Evolutionary conservation across 306 rosid genomes (phyloP).

Genomic region (Trifolium fragiferum): DNA sequence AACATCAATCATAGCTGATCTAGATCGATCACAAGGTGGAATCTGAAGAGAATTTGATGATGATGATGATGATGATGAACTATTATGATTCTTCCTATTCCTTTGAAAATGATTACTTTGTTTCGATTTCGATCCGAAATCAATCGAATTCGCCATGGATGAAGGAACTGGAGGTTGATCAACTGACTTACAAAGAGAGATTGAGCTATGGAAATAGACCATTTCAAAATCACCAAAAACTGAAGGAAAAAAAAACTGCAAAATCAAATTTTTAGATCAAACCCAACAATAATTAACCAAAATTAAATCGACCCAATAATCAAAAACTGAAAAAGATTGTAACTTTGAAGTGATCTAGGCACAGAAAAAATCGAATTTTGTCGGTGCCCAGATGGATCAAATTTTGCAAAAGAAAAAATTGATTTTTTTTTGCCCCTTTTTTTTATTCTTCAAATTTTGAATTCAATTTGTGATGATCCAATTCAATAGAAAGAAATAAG

Average conservation of each 20-base stretch:
- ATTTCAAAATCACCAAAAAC: constrained; percentile 57
- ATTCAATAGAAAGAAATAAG: constrained; percentile 9
- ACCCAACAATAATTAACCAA: constrained; percentile 38
- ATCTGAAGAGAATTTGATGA: constrained; percentile 56
- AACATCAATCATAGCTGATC: constrained; percentile 74
- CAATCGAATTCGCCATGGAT: constrained; percentile 64
- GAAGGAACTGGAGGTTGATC: constrained; percentile 58
- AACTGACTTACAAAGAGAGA: constrained; percentile 93
- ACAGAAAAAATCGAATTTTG: constrained; percentile 44
- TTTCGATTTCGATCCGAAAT: constrained; percentile 58
- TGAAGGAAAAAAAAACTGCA: neutral
- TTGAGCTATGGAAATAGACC: constrained; percentile 91
- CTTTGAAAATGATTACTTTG: constrained; percentile 43
- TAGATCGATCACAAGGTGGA: constrained; percentile 75
- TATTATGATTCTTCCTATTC: constrained; percentile 53
- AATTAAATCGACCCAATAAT: constrained; percentile 58
- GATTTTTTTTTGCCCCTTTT: too few relatives aligned
- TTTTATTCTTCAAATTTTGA: neutral
- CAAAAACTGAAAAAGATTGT: constrained; percentile 14
- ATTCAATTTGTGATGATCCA: constrained; percentile 45
- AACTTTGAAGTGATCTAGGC: constrained; percentile 36
- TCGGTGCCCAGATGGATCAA: constrained; percentile 51
- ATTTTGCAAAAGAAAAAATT: neutral
- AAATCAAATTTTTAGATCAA: constrained; percentile 47
- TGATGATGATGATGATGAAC: constrained; percentile 37